Base-by-base conservation (phyloP, 495 filamentous ascomycete genomes). In the Aspergillus ellipticus region DNA sequence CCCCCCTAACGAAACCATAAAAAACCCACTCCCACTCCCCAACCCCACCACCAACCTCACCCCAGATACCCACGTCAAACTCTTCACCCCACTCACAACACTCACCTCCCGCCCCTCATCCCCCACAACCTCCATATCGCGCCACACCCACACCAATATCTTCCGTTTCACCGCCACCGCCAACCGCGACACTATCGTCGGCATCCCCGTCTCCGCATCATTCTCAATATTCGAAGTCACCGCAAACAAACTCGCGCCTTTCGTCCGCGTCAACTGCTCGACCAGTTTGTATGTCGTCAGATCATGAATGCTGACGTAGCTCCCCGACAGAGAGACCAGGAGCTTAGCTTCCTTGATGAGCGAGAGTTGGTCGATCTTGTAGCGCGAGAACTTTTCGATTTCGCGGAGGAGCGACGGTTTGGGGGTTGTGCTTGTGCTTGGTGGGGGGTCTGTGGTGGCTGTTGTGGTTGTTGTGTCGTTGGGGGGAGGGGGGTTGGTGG, bases 191-290 rank as follows among this genome's bases (percentile, higher is more conserved):
- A 97, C 89, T 50, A 97, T 96, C 53, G 89, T 87, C 0, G 89
- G 90, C 39, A 97, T 90, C 19, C 88, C 88, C 0, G 90, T 96
- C 22, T 82, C 82, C 6, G 84, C 74, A 72, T 99, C 94, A 72
- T 92, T 89, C 52, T 94, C 87, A 28, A 97, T 90, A 72, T 97
- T 96, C 47, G 89, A 95, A 2, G 92, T 96, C 46, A 96, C 89
- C 0, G 95, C 89, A 69, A 99, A 96, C 2, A 83, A 84, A 5
- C 85, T 85, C n/a, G 93, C 92, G 43, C 89, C 90, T 66, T 88
- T 93, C 11, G 92, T 96, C 61, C 87, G 86, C 20, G 79, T 70
- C n/a, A 92, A 70, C 45, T 89, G 85, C 67, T 96, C 89, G 55
- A 89, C 82, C 39, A 93, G 75, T 49, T 85, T 81, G 66, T 92